phyloP scores from a whole-genome alignment of 2,329 filamentous ascomycete species.

The Apiospora phragmitis region DNA sequence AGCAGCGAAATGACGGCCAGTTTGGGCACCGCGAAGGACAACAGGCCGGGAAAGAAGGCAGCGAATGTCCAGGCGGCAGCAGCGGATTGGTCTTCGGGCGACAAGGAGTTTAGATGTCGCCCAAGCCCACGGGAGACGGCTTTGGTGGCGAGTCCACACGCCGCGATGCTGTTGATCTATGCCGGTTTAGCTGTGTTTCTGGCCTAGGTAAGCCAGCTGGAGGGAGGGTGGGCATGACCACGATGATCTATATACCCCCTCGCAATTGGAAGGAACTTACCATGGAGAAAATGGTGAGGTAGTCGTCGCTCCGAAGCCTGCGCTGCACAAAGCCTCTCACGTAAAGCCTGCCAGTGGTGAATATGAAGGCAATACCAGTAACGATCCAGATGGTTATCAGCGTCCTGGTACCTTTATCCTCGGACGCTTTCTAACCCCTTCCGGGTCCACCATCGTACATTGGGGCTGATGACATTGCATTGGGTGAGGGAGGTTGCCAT shows the following conservation, averaged over 20 bases:
- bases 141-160: neutral
- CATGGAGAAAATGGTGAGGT: slow-evolving; percentile 34
- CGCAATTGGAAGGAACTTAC: slow-evolving; percentile 21
- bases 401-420: slow-evolving; percentile 29
- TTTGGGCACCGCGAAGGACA: neutral
- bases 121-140: neutral
- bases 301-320: slow-evolving; percentile 38
- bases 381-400: slow-evolving; percentile 31
- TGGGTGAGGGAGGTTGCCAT: neutral
- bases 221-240: neutral
- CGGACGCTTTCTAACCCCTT: neutral
- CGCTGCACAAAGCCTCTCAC: slow-evolving; percentile 30
- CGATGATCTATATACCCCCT: neutral
- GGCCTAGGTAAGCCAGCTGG: neutral
- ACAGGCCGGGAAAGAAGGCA: neutral
- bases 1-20: neutral
- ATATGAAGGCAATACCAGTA: slow-evolving; percentile 28
- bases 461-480: neutral
- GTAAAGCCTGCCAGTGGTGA: slow-evolving; percentile 32
- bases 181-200: neutral
- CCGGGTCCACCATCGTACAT: neutral
- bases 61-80: neutral
- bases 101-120: neutral
- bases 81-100: neutral
- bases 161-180: neutral